Evolutionary conservation across 225 moss, liverwort and hornwort species (phyloP).

Genomic region (Asterella californica): DNA sequence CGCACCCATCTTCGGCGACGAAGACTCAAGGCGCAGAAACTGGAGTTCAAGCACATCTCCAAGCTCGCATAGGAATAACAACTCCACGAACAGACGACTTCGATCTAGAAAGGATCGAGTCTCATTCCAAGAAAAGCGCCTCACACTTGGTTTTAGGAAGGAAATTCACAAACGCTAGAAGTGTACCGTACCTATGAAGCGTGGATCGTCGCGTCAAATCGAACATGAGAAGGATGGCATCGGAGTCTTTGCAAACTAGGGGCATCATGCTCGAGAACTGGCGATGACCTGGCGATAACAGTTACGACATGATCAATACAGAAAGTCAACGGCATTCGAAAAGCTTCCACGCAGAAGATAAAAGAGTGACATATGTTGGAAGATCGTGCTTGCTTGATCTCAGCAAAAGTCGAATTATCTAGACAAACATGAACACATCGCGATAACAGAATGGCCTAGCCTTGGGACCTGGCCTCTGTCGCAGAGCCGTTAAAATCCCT

Average conservation of each 20-base stretch:
- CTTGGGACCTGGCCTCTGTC: too few species aligned
- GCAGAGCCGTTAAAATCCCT: too few species aligned
- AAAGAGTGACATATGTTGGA: not conserved
- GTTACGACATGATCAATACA: not conserved
- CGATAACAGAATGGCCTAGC: too few species aligned
- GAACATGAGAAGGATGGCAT: conserved; percentile 34
- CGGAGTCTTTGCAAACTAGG: conserved; percentile 33
- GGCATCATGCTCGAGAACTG: conserved; percentile 36
- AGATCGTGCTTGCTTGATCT: too few species aligned
- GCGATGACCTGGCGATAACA: conserved; percentile 28
- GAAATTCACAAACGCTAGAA: not conserved
- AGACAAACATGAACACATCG: too few species aligned
- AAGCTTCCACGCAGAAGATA: not conserved
- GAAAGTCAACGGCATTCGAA: not conserved
- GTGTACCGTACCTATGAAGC: conserved; percentile 27
- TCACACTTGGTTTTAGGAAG: too few species aligned
- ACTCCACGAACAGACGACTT: too few species aligned
- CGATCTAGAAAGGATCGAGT: not conserved
- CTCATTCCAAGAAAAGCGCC: not conserved
- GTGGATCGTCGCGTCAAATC: conserved; percentile 39
- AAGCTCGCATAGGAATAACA: too few species aligned
- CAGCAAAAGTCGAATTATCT: too few species aligned
- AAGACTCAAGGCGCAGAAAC: too few species aligned
- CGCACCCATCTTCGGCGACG: too few species aligned
- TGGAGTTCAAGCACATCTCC: too few species aligned